A percentile compares a stretch with the other conserved stretches of the same genome.
Evolutionary conservation across 371 early-diverging fungal species (phyloP).

Genomic region (Lichtheimia hyalospora): DNA sequence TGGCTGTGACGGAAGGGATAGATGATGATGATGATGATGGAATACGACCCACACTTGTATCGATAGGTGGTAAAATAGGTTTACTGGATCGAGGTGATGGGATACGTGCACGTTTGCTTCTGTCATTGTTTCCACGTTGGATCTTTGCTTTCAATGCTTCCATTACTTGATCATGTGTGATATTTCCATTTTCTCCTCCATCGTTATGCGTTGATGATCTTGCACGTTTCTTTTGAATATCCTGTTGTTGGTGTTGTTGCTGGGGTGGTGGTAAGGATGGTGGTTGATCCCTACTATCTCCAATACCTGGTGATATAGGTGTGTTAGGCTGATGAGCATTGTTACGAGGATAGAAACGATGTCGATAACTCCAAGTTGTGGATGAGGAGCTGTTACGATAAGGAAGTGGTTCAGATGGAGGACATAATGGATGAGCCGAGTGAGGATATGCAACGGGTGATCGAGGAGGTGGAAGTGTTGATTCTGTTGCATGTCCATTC

Average conservation of each 20-base stretch:
- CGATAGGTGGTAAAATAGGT: constrained; percentile 39
- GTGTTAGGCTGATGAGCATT: constrained; percentile 15
- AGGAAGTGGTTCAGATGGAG: constrained; percentile 11
- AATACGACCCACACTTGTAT: constrained; percentile 30
- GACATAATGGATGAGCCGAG: constrained; percentile 42
- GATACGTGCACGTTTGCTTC: background rate
- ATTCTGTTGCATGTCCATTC: background rate
- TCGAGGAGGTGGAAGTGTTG: constrained; percentile 3
- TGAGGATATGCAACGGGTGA: constrained; percentile 35
- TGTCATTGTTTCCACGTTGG: constrained; percentile 23
- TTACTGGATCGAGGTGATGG: constrained; percentile 23
- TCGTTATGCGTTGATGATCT: background rate
- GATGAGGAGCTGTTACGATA: background rate
- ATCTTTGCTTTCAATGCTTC: constrained; percentile 50
- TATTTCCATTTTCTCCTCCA: constrained; percentile 4
- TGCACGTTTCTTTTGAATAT: background rate
- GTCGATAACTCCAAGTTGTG: background rate
- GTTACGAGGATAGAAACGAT: background rate
- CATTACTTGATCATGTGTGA: constrained; percentile 42
- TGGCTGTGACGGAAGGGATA: background rate
- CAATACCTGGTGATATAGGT: constrained; percentile 16
- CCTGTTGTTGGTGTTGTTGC: background rate
- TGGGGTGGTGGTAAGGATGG: background rate
- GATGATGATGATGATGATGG: constrained; percentile 6
- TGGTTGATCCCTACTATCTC: background rate